Conservation (phyloP, 148 eudicot genomes). For the Amaranthus cruentus region DNA sequence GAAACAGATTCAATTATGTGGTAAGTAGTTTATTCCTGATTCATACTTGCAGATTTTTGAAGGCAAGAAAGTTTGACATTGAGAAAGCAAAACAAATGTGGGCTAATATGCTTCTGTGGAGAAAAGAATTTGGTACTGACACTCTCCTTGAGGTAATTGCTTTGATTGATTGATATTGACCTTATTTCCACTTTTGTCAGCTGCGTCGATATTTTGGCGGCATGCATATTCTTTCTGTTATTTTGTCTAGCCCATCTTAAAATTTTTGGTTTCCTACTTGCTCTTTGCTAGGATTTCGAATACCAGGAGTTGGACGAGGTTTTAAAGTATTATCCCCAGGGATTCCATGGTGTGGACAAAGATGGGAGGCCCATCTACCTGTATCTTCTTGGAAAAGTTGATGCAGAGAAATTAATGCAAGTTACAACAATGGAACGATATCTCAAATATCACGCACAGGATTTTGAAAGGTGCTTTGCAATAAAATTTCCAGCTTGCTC, state of each 20-base stretch:
- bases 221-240: neutral
- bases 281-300: constrained; percentile 57
- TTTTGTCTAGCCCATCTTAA: neutral
- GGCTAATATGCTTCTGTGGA: constrained; percentile 85
- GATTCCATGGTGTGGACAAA: constrained; percentile 87
- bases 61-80: constrained; percentile 75
- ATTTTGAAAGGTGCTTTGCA: constrained; percentile 65
- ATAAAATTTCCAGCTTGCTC: constrained; percentile 86
- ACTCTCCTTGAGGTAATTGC: constrained; percentile 59
- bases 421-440: constrained; percentile 77
- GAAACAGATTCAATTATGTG: neutral
- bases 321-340: constrained; percentile 62
- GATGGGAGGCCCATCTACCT: constrained; percentile 88
- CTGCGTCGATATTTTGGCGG: neutral
- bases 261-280: neutral
- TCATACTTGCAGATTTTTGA: constrained; percentile 55
- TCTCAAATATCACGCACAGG: constrained; percentile 72
- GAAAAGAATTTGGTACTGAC: constrained; percentile 71
- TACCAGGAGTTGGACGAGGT: constrained; percentile 74
- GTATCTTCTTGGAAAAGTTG: constrained; percentile 73
- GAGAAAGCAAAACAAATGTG: constrained; percentile 76
- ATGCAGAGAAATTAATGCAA: constrained; percentile 66
- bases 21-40: neutral
- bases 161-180: neutral
- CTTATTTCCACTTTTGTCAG: neutral